These are phyloP conservation scores for Colletotrichum liriopes DNA, from an alignment of 2,329 filamentous ascomycete genomes.

Conservation along the genomic window DNA sequence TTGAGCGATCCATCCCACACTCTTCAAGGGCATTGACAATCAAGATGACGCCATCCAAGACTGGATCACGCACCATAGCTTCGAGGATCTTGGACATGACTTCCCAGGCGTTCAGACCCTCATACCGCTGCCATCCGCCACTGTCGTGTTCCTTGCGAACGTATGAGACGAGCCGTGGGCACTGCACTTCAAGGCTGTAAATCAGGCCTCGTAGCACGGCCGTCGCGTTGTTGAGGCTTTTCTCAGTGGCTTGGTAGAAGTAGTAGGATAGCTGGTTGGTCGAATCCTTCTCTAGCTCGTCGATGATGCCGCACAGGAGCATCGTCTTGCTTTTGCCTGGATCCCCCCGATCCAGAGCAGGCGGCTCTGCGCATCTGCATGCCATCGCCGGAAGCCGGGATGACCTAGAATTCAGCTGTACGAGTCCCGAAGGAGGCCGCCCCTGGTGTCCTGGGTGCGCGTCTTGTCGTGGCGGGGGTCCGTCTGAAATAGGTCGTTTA, in stretches of 20 bases:
- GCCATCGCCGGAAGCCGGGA: constrained; percentile 48
- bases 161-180: constrained; percentile 9
- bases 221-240: constrained; percentile 54
- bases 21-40: constrained; percentile 51
- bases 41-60: constrained; percentile 48
- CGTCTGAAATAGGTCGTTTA: background rate
- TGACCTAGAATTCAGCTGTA: constrained; percentile 55
- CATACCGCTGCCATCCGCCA: constrained; percentile 55
- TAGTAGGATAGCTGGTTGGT: constrained; percentile 49
- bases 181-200: constrained; percentile 52
- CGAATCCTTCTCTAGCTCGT: constrained; percentile 48
- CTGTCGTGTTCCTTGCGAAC: constrained; percentile 31
- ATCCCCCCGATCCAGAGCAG: constrained; percentile 58
- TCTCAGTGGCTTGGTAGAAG: constrained; percentile 60
- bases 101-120: constrained; percentile 51
- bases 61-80: constrained; percentile 55
- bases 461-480: constrained; percentile 53
- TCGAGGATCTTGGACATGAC: constrained; percentile 56
- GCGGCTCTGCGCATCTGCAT: constrained; percentile 24
- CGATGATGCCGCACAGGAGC: constrained; percentile 56
- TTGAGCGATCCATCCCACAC: background rate
- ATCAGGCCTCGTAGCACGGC: constrained; percentile 62
- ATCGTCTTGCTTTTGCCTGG: constrained; percentile 63
- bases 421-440: constrained; percentile 50
- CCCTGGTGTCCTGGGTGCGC: constrained; percentile 54